Conservation (phyloP, 495 filamentous ascomycete genomes). For the Tuber magnatum region DNA sequence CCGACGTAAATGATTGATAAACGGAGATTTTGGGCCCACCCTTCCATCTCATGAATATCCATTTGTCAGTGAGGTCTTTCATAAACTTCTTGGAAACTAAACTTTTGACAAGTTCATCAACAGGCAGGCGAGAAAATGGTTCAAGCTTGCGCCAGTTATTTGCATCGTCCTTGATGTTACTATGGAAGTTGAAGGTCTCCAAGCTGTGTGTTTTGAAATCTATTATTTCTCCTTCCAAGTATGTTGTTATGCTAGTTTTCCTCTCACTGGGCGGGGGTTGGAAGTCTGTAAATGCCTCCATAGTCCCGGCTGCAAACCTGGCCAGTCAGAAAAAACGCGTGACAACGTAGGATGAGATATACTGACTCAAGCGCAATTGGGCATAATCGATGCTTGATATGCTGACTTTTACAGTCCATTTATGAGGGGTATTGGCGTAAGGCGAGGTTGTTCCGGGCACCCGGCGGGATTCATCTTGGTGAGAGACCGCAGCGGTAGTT, state of each 20-base stretch:
- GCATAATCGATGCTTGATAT: slow-evolving; percentile 61
- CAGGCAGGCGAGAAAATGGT: slow-evolving; percentile 55
- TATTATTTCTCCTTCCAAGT: slow-evolving; percentile 69
- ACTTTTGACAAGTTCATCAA: slow-evolving; percentile 54
- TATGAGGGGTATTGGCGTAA: slow-evolving; percentile 47
- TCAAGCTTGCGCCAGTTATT: slow-evolving; percentile 65
- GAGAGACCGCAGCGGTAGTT: slow-evolving; percentile 16
- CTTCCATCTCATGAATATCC: slow-evolving; percentile 75
- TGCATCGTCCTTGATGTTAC: slow-evolving; percentile 55
- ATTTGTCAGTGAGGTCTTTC: slow-evolving; percentile 46
- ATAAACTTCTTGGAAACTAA: slow-evolving; percentile 50
- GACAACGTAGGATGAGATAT: slow-evolving; percentile 8
- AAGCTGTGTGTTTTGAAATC: slow-evolving; percentile 64
- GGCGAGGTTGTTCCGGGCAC: slow-evolving; percentile 23
- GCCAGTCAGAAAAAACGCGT: slow-evolving; percentile 19
- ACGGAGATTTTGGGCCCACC: slow-evolving; percentile 44
- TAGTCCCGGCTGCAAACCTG: slow-evolving; percentile 51
- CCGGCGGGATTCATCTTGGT: slow-evolving; percentile 20
- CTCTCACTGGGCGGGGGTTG: slow-evolving; percentile 48
- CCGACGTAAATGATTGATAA: slow-evolving; percentile 5
- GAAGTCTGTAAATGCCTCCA: slow-evolving; percentile 71
- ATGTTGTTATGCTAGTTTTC: slow-evolving; percentile 60
- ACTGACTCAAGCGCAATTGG: slow-evolving; percentile 35
- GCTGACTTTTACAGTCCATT: slow-evolving; percentile 67
- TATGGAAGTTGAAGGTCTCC: slow-evolving; percentile 60